A percentile compares a stretch with the other conserved stretches of the same genome.
phyloP scores from a whole-genome alignment of 192 early-diverging fungal genomes.

The Backusella macrospora region DNA sequence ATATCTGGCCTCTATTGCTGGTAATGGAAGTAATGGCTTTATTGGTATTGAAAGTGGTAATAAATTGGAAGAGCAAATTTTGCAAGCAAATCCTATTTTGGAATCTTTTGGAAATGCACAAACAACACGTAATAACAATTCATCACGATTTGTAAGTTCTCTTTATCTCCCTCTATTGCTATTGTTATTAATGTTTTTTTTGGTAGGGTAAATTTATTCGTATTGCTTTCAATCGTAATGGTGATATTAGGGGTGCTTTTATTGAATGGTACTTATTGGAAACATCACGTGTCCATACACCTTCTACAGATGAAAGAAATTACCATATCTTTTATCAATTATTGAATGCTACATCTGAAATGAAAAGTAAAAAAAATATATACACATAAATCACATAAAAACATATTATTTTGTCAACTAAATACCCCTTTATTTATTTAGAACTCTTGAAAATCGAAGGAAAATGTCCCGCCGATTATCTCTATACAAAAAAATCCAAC shows the following conservation, averaged over 20 bases:
- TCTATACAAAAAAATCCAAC: conserved; percentile 83
- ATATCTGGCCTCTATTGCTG: conserved; percentile 90
- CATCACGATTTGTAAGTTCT: conserved; percentile 86
- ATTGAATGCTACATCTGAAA: conserved; percentile 77
- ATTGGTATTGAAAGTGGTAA: not conserved
- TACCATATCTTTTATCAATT: conserved; percentile 99
- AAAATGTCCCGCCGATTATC: conserved; percentile 28
- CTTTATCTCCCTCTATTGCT: no score
- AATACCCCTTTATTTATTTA: not conserved
- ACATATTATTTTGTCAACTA: not conserved
- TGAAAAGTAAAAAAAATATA: conserved; percentile 73
- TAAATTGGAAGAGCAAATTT: conserved; percentile 78
- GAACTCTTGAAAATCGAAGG: conserved; percentile 16
- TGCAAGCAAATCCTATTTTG: conserved; percentile 96
- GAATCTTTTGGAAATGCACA: conserved; percentile 99
- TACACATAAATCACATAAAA: not conserved
- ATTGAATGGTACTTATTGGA: conserved; percentile 98
- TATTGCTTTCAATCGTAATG: conserved; percentile 88
- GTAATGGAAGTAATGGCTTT: conserved; percentile 50
- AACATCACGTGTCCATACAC: conserved; percentile 94
- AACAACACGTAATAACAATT: conserved; percentile 98
- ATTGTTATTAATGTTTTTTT: not conserved
- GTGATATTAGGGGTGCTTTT: conserved; percentile 90
- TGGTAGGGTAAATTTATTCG: conserved; percentile 93
- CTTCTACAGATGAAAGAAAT: conserved; percentile 89